Evolutionary conservation across 192 early-diverging fungal genomes (phyloP).

Genomic region (Coemansia sp.): DNA sequence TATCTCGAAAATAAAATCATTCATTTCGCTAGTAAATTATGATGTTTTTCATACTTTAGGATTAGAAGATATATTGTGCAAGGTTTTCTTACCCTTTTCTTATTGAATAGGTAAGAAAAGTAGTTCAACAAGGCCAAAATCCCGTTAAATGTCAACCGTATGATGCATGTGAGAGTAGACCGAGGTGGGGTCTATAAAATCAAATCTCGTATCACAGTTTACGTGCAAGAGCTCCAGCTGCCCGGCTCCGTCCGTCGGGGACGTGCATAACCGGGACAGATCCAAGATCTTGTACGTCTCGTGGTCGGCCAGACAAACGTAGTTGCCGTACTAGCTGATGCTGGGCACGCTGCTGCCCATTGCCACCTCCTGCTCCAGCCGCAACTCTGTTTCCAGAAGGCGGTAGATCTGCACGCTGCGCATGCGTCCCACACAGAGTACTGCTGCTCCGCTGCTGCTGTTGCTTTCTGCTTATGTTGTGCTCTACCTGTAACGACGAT

Average conservation of each 20-base stretch:
- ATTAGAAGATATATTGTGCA: too few species aligned
- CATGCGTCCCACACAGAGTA: slow-evolving; percentile 46
- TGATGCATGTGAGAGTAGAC: too few species aligned
- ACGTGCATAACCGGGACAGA: slow-evolving; percentile 23
- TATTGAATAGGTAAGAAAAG: too few species aligned
- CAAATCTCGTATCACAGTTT: too few species aligned
- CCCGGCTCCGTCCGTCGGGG: slow-evolving; percentile 16
- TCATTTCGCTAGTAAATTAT: too few species aligned
- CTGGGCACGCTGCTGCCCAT: slow-evolving; percentile 37
- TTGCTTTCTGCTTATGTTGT: slow-evolving; percentile 20
- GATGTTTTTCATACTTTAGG: too few species aligned
- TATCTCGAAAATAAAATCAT: too few species aligned
- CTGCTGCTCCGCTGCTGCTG: slow-evolving; percentile 9
- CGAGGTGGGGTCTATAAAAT: too few species aligned
- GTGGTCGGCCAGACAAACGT: slow-evolving; percentile 47
- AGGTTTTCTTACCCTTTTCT: too few species aligned
- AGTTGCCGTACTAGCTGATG: slow-evolving; percentile 47
- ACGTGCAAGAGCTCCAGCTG: slow-evolving; percentile 39
- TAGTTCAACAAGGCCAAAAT: too few species aligned
- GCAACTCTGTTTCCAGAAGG: slow-evolving; percentile 17
- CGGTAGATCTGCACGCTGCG: slow-evolving; percentile 39
- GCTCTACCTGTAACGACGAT: neutral
- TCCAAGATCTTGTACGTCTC: slow-evolving; percentile 52
- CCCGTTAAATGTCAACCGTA: too few species aligned
- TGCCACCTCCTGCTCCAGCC: slow-evolving; percentile 38